Percentiles rank a stretch among this genome's conserved stretches.
Evolutionary conservation across 2,329 filamentous ascomycete species (phyloP).

Genomic region (Bipolaris gigantea): DNA sequence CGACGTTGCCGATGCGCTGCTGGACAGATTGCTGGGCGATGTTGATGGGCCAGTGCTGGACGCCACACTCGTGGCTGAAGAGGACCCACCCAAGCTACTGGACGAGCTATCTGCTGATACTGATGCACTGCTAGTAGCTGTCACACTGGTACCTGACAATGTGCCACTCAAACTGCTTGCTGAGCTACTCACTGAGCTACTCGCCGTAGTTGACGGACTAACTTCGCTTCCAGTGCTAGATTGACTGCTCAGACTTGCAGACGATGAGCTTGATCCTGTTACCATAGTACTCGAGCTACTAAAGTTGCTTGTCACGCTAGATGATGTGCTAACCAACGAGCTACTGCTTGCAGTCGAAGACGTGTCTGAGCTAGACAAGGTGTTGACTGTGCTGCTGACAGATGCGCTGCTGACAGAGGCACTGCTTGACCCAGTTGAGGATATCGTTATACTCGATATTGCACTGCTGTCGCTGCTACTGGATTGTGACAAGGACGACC

Average conservation of each 20-base stretch:
- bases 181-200: neutral
- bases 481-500: neutral
- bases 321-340: neutral
- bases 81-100: neutral
- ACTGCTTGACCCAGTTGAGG: neutral
- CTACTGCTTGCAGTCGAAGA: constrained; percentile 1
- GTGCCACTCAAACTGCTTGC: neutral
- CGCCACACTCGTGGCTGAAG: neutral
- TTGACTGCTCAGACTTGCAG: neutral
- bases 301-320: neutral
- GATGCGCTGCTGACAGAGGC: neutral
- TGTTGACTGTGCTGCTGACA: neutral
- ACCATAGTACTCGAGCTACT: neutral
- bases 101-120: neutral
- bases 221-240: neutral
- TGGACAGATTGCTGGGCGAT: neutral
- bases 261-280: neutral
- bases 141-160: neutral
- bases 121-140: neutral
- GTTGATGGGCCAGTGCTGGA: neutral
- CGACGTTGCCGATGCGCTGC: neutral
- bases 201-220: neutral
- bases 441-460: neutral
- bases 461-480: constrained; percentile 5
- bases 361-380: neutral